Conservation (phyloP, 2,329 filamentous ascomycete genomes). For the Cladosporium sp. region DNA sequence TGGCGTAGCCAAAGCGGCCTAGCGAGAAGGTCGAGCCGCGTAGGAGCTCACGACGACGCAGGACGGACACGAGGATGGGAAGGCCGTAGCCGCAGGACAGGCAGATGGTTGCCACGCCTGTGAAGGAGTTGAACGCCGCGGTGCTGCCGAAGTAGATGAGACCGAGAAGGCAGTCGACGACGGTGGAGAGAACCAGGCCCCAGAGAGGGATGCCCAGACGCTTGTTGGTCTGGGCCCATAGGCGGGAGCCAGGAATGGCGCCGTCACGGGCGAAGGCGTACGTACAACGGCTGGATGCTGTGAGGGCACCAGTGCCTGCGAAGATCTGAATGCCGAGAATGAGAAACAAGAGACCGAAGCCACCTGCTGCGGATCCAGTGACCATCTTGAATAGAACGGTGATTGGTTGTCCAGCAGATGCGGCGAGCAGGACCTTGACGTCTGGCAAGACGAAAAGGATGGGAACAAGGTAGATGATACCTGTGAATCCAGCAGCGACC, state of each 20-base stretch:
- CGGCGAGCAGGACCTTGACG: constrained; percentile 61
- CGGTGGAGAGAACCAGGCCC: constrained; percentile 67
- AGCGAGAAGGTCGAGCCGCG: constrained; percentile 66
- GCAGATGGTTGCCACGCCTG: constrained; percentile 76
- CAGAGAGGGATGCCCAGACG: constrained; percentile 68
- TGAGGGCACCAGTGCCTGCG: constrained; percentile 72
- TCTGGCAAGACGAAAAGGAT: constrained; percentile 75
- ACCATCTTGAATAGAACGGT: constrained; percentile 73
- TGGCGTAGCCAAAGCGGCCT: constrained; percentile 65
- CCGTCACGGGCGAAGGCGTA: constrained; percentile 74
- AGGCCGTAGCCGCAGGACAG: constrained; percentile 73
- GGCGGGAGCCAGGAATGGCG: constrained; percentile 55
- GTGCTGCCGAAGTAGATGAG: constrained; percentile 78
- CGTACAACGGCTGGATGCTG: constrained; percentile 69
- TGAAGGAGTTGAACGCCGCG: constrained; percentile 78
- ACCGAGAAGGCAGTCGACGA: constrained; percentile 69
- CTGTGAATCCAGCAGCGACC: constrained; percentile 65
- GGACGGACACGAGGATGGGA: constrained; percentile 69
- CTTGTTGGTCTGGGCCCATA: constrained; percentile 56
- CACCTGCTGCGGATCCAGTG: constrained; percentile 65
- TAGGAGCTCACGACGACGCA: constrained; percentile 67
- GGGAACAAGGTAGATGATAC: constrained; percentile 68
- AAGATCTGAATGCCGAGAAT: constrained; percentile 77
- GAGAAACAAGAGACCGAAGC: constrained; percentile 73
- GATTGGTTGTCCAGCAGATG: constrained; percentile 73